Base-by-base conservation (phyloP, 2,329 filamentous ascomycete species). In the Fusarium bactridioides region DNA sequence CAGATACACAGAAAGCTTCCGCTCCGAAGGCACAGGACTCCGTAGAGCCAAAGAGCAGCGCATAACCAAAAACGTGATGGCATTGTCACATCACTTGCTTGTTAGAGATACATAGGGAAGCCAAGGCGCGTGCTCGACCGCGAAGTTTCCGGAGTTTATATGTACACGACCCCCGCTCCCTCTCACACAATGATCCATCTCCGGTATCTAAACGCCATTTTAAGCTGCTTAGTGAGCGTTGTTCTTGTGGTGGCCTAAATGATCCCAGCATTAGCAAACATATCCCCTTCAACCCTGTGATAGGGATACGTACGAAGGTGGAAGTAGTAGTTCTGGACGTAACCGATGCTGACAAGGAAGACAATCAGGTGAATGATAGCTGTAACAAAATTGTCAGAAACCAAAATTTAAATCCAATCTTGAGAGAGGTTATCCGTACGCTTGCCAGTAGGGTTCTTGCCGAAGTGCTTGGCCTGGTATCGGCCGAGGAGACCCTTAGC, bases 261-360 rank as follows among this genome's bases (percentile, higher is more conserved):
- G 29, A 35, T 61, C 59, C 44, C 13, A 29, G n/a, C 38, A 56
- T 78, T 67, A 78, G 74, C 59, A 53, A 63, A 53, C 29, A 61
- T 33, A 23, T 57, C 38, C 38, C 41, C 31, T 40, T 40, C 47
- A 47, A 25, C 23, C 44, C 18, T 31, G 29, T 54, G 35, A 40
- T 60, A 43, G 48, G 37, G 51, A 90, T 61, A 91, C 94, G 85
- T 91, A 99, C 96, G 94, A 81, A 99, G 90, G 87, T 99, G 97
- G 93, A 97, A 98, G 90, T 99, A 98, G 92, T 99, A 99, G 88
- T 97, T 95, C 87, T 98, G 94, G 79, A 93, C 93, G 85, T 99
- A 99, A 80, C 96, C 95, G 78, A 98, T 82, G 76, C 90, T 84
- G 75, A 97, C 86, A 72, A 99, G 86, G 81, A 90, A 87, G 78